Conservation (phyloP, 176 grass and related monocot genomes). For the bread wheat (Triticum aestivum) region IWGSC_CS_RefSeq_v2.1 NC_057813.1:734218941-734219440, state of each 20-base stretch:
- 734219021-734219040: constrained; percentile 14
- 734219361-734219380: constrained; percentile 36
- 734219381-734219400: constrained; percentile 32
- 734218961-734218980: constrained; percentile 39
- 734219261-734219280: constrained; percentile 54
- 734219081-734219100: constrained; percentile 27
- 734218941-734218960: constrained; percentile 33
- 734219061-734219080: constrained; percentile 32
- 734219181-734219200: constrained; percentile 46
- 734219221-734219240: constrained; percentile 64
- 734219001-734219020: constrained; percentile 35
- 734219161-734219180: constrained; percentile 37
- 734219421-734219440: constrained; percentile 19
- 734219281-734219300: constrained; percentile 32
- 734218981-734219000: constrained; percentile 35
- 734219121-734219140: constrained; percentile 26
- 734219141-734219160: constrained; percentile 54
- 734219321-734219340: constrained; percentile 53
- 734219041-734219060: background rate
- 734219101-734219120: constrained; percentile 17
- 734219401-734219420: constrained; percentile 32
- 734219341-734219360: constrained; percentile 42
- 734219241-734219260: constrained; percentile 29
- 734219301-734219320: constrained; percentile 39
- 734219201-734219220: constrained; percentile 40